These are phyloP conservation scores for Adansonia gregorii DNA, from an alignment of 441 rosid species.

Conservation along the genomic window DNA sequence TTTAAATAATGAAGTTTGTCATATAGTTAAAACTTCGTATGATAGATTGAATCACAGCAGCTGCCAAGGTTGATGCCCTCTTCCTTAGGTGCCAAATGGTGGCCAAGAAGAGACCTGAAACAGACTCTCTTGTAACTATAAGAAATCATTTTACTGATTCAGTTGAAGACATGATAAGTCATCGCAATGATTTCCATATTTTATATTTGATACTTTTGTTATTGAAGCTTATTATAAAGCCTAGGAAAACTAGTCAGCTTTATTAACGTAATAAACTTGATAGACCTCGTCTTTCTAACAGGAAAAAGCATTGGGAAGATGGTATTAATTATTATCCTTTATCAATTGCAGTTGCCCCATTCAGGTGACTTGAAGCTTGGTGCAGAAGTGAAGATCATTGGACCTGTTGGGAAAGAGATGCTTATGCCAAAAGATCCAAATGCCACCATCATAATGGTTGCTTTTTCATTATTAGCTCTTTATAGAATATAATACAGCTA, in stretches of 20 bases:
- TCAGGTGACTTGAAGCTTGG: constrained; percentile 91
- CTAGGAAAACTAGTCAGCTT: neutral
- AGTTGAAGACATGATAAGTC: neutral
- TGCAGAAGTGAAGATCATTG: constrained; percentile 68
- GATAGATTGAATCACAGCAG: neutral
- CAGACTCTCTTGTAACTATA: neutral
- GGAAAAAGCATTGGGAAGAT: neutral
- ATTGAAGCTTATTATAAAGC: neutral
- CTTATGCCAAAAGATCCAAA: constrained; percentile 96
- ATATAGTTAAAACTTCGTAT: neutral
- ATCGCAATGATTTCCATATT: neutral
- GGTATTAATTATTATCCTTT: neutral
- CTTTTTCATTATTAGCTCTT: neutral
- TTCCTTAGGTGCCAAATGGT: neutral
- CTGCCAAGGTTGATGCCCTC: neutral
- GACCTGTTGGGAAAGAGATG: constrained; percentile 96
- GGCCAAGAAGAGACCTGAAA: neutral
- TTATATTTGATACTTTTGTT: neutral
- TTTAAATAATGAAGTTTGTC: neutral
- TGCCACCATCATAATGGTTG: constrained; percentile 86
- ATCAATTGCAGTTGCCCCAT: neutral
- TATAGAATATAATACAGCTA: constrained; percentile 17
- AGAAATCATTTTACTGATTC: neutral
- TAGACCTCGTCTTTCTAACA: neutral
- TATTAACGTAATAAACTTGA: neutral